Evolutionary conservation across 495 filamentous ascomycete species (phyloP).

Genomic region (Xylaria cubensis): DNA sequence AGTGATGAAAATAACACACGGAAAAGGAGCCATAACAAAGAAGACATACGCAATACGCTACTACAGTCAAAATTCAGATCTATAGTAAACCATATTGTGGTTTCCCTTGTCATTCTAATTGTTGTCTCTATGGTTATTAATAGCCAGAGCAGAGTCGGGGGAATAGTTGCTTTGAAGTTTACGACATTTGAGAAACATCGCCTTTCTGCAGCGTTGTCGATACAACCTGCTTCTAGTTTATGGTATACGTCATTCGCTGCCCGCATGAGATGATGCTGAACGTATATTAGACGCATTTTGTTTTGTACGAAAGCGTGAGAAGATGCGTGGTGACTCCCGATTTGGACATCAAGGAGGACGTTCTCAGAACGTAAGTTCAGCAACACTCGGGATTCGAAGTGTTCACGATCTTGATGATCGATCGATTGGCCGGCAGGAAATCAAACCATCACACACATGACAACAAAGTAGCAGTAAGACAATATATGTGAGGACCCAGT

Average conservation of each 20-base stretch:
- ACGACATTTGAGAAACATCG: not conserved
- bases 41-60: not conserved
- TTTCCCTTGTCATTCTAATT: not conserved
- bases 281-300: not conserved
- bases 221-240: not conserved
- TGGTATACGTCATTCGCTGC: not conserved
- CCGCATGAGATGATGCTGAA: not conserved
- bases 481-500: conserved; percentile 12
- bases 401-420: not conserved
- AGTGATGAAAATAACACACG: not conserved
- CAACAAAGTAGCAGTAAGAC: not conserved
- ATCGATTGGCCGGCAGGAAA: not conserved
- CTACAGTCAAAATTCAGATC: not conserved
- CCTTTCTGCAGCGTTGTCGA: not conserved
- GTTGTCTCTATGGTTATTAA: not conserved
- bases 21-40: not conserved
- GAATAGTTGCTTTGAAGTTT: not conserved
- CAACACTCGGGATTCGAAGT: not conserved
- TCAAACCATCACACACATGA: not conserved
- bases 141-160: not conserved
- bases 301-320: not conserved
- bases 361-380: not conserved
- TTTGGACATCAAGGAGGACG: not conserved
- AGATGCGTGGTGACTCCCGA: not conserved
- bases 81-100: not conserved